These are phyloP conservation scores for Jamesozyma spencerorum DNA, from an alignment of 805 yeast species.

Conservation along the genomic window DNA sequence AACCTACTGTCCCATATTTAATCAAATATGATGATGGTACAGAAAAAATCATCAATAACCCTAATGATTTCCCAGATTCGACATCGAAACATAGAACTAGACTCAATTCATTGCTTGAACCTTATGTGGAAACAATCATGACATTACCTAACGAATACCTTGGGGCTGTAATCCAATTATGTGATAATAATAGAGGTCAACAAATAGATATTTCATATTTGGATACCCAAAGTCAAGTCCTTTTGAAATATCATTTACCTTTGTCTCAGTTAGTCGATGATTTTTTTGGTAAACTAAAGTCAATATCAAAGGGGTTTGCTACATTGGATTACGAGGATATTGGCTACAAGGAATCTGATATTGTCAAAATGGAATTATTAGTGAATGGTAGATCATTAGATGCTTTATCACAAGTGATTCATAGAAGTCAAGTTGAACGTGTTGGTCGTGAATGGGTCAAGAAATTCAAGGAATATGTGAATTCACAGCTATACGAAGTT, in stretches of 20 bases:
- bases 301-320: slow-evolving; percentile 85
- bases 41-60: slow-evolving; percentile 67
- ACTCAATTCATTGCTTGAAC: slow-evolving; percentile 55
- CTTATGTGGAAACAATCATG: slow-evolving; percentile 83
- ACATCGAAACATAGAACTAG: slow-evolving; percentile 25
- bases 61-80: slow-evolving; percentile 80
- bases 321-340: slow-evolving; percentile 91
- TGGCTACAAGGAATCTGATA: slow-evolving; percentile 72
- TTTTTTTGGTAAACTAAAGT: slow-evolving; percentile 87
- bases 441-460: slow-evolving; percentile 77
- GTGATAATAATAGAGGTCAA: slow-evolving; percentile 75
- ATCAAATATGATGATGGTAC: slow-evolving; percentile 58
- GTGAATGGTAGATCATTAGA: slow-evolving; percentile 87
- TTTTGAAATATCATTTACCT: slow-evolving; percentile 73
- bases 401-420: slow-evolving; percentile 88
- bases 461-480: slow-evolving; percentile 67
- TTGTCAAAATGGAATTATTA: slow-evolving; percentile 77
- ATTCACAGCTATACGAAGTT: slow-evolving; percentile 83
- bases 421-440: slow-evolving; percentile 60
- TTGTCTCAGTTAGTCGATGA: slow-evolving; percentile 87
- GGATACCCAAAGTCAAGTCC: slow-evolving; percentile 63
- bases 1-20: slow-evolving; percentile 92
- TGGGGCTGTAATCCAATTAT: slow-evolving; percentile 77
- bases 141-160: slow-evolving; percentile 84
- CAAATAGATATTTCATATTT: slow-evolving; percentile 73